Base-by-base conservation (phyloP, 2,329 filamentous ascomycete species). In the Diaporthe vexans region DNA sequence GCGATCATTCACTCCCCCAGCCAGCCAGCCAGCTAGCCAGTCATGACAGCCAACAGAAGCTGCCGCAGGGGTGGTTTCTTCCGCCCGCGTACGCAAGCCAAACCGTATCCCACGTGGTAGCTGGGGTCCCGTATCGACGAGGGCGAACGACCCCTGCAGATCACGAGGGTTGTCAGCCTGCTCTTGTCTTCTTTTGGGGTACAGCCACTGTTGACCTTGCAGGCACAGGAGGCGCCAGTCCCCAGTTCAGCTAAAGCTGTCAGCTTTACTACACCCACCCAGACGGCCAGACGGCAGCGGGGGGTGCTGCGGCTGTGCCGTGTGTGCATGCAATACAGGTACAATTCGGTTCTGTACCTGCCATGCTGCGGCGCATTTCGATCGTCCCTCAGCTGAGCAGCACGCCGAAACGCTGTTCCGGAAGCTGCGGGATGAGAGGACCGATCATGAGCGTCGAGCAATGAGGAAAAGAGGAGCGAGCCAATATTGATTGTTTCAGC, bases 31-130 rank as follows among this genome's bases (percentile, higher is more conserved):
- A 65, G 26, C 29, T 10, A 40, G 29, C 43, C 61, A 51, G 61
- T 26, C 29, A 24, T 21, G 29, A 46, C 61, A 48, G 59, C 59
- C 40, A 65, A 24, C 59, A 67, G 63, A 15, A 51, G 21, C 63
- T 24, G 46, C 8, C 21, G 43, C 29, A 51, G 46, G 63, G 46
- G 33, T n/a, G 29, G 29, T 17, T 67, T 52, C 8, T 52, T 52
- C 63, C 46, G 63, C 46, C 63, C 29, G 63, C n/a, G 24, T 35
- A 26, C 63, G 46, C 63, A 52, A 67, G 63, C 63, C 63, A 52
- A 54, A 67, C 63, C 63, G 46, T 67, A 67, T 67, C 63, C 63
- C 63, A 67, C 63, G 63, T 67, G 63, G 63, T n/a, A 37, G 10
- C 33, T 46, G 37, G 63, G 63, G 63, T 67, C 29, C 9, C 46